Percentiles rank a stretch among this genome's conserved stretches.
Evolutionary conservation across 345 rosid genomes (phyloP).

Genomic region (Arabidopsis arenosa): DNA sequence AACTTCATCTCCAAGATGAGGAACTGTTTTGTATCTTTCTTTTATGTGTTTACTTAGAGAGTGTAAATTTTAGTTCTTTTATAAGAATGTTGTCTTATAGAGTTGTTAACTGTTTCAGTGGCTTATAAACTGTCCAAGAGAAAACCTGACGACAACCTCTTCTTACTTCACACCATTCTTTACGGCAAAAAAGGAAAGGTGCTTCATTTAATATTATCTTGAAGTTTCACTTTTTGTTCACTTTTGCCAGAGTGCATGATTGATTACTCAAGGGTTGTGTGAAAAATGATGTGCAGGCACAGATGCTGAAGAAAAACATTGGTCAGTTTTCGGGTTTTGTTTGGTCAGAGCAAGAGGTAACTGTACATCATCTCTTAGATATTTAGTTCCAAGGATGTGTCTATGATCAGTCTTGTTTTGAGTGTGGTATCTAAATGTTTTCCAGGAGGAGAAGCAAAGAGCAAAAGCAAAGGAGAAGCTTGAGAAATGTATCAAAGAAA

Average conservation of each 20-base stretch:
- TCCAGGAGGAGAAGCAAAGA: conserved; percentile 76
- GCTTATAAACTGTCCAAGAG: conserved; percentile 96
- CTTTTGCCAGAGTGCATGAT: conserved; percentile 27
- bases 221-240: background rate
- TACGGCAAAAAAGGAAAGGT: conserved; percentile 99
- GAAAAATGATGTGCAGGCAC: conserved; percentile 56
- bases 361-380: background rate
- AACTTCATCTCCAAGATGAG: too few relatives aligned
- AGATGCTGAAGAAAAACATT: conserved; percentile 79
- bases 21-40: too few relatives aligned
- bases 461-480: conserved; percentile 80
- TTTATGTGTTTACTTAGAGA: too few relatives aligned
- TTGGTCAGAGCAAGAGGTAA: conserved; percentile 88
- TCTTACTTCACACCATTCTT: conserved; percentile 76
- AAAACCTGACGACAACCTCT: conserved; percentile 87
- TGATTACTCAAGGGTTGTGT: conserved; percentile 35
- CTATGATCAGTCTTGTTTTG: conserved; percentile 5
- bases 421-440: conserved; percentile 16
- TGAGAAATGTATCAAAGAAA: conserved; percentile 92
- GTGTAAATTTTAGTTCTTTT: background rate
- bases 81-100: conserved; percentile 19
- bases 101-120: conserved; percentile 63
- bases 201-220: conserved; percentile 17
- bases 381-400: conserved; percentile 19
- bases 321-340: conserved; percentile 94